A percentile compares a stretch with the other conserved stretches of the same genome.
phyloP scores from a whole-genome alignment of 2,329 filamentous ascomycete species.

The Thielaviopsis euricoi region DNA sequence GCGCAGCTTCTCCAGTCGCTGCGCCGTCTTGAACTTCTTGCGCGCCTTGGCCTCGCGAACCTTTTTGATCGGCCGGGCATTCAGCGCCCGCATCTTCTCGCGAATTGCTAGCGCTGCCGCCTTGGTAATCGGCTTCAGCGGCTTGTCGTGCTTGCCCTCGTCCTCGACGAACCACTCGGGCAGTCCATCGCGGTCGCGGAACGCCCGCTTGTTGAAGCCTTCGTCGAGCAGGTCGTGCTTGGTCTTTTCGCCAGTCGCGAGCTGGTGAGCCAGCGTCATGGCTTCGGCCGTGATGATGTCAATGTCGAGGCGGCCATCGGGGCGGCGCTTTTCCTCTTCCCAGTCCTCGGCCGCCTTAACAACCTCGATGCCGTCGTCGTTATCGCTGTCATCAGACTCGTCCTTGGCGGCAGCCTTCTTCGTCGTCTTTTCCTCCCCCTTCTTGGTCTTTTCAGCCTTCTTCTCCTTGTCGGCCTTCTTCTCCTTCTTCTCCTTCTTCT shows the following conservation, averaged over 20 bases:
- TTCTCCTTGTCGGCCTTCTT: conserved; percentile 17
- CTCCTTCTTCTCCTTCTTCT: conserved; percentile 6
- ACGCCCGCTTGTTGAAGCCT: conserved; percentile 80
- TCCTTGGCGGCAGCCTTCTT: conserved; percentile 11
- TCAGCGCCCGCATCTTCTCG: conserved; percentile 81
- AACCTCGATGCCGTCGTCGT: conserved; percentile 40
- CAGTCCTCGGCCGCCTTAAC: conserved; percentile 43
- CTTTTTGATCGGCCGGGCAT: conserved; percentile 97
- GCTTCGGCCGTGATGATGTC: conserved; percentile 99
- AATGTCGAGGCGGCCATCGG: conserved; percentile 60
- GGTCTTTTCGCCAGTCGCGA: conserved; percentile 72
- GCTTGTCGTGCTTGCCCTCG: conserved; percentile 66
- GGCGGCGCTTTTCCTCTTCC: conserved; percentile 47
- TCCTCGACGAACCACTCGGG: conserved; percentile 98
- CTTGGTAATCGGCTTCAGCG: conserved; percentile 77
- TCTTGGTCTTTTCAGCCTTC: conserved; percentile 18
- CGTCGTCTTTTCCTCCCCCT: conserved; percentile 9
- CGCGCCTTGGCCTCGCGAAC: conserved; percentile 89
- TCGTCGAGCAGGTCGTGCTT: conserved; percentile 73
- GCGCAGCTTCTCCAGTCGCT: conserved; percentile 81
- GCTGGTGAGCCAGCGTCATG: conserved; percentile 88
- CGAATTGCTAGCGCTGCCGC: conserved; percentile 83
- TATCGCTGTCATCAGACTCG: conserved; percentile 13
- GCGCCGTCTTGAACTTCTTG: conserved; percentile 92
- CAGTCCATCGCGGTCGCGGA: conserved; percentile 79